These are phyloP conservation scores for Dicorynia guianensis DNA, from an alignment of 306 rosid genomes.

Conservation along the genomic window DNA sequence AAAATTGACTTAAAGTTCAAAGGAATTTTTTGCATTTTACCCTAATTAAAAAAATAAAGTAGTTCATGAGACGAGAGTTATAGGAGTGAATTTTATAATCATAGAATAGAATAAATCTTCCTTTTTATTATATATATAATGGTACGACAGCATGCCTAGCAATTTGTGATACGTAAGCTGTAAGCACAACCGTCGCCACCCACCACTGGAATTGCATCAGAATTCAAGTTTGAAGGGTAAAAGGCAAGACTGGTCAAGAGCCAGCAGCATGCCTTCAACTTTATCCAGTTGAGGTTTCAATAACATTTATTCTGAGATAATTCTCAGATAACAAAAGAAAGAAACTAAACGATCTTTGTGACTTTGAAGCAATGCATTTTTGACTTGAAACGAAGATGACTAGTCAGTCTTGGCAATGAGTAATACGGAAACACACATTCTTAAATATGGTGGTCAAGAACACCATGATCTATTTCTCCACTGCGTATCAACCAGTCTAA, in stretches of 20 bases:
- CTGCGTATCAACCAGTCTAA: slow-evolving; percentile 36
- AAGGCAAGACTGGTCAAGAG: background rate
- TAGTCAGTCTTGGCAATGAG: slow-evolving; percentile 29
- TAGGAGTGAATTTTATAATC: too few relatives aligned
- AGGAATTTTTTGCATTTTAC: too few relatives aligned
- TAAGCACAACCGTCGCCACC: slow-evolving; percentile 6
- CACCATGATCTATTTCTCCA: background rate
- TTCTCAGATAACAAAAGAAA: background rate
- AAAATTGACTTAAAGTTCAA: too few relatives aligned
- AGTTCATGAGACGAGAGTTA: too few relatives aligned
- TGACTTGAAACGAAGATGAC: too few relatives aligned
- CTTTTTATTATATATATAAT: too few relatives aligned
- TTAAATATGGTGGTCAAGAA: background rate
- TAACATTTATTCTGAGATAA: background rate
- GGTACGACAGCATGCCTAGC: background rate
- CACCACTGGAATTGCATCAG: background rate
- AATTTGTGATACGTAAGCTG: slow-evolving; percentile 44
- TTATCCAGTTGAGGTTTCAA: slow-evolving; percentile 15
- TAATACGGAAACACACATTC: slow-evolving; percentile 40
- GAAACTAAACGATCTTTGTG: slow-evolving; percentile 8
- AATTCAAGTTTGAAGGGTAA: slow-evolving; percentile 27
- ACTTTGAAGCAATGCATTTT: slow-evolving; percentile 32
- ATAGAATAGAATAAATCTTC: too few relatives aligned
- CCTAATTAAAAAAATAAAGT: too few relatives aligned
- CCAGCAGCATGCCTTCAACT: too few relatives aligned